Percentiles rank a stretch among this genome's conserved stretches.
phyloP scores from a whole-genome alignment of 2,329 filamentous ascomycete genomes.

The Westerdykella sp. region DNA sequence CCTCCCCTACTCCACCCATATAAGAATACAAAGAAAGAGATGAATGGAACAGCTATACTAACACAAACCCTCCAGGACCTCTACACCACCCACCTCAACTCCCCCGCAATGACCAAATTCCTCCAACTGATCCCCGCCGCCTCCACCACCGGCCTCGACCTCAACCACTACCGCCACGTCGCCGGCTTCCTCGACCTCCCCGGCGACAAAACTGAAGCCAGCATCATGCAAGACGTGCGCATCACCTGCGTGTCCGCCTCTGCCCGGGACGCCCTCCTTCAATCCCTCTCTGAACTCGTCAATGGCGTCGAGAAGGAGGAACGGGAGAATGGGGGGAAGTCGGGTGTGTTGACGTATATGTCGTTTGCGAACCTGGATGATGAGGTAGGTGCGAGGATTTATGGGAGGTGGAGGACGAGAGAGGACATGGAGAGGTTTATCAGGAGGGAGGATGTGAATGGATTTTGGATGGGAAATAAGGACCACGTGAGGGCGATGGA shows the following conservation, averaged over 20 bases:
- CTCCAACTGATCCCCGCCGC: slow-evolving; percentile 18
- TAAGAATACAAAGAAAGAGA: background rate
- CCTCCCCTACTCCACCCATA: no score
- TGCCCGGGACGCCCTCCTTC: slow-evolving; percentile 4
- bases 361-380: slow-evolving; percentile 24
- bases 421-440: slow-evolving; percentile 22
- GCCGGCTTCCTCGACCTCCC: slow-evolving; percentile 28
- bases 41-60: background rate
- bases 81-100: slow-evolving; percentile 28
- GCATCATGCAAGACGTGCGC: slow-evolving; percentile 27
- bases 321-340: background rate
- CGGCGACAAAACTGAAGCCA: slow-evolving; percentile 14
- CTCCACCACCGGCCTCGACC: slow-evolving; percentile 32
- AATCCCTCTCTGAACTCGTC: slow-evolving; percentile 10
- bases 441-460: slow-evolving; percentile 15
- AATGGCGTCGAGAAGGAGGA: slow-evolving; percentile 8
- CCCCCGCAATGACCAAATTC: slow-evolving; percentile 27
- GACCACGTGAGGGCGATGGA: slow-evolving; percentile 23
- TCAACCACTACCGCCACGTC: slow-evolving; percentile 26
- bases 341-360: slow-evolving; percentile 22
- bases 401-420: slow-evolving; percentile 20
- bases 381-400: slow-evolving; percentile 23
- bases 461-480: slow-evolving; percentile 26
- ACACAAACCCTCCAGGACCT: slow-evolving; percentile 16
- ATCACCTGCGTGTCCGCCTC: slow-evolving; percentile 12